Conservation (phyloP, 1,284 basidiomycete species). For the Moesziomyces parantarcticus region DNA sequence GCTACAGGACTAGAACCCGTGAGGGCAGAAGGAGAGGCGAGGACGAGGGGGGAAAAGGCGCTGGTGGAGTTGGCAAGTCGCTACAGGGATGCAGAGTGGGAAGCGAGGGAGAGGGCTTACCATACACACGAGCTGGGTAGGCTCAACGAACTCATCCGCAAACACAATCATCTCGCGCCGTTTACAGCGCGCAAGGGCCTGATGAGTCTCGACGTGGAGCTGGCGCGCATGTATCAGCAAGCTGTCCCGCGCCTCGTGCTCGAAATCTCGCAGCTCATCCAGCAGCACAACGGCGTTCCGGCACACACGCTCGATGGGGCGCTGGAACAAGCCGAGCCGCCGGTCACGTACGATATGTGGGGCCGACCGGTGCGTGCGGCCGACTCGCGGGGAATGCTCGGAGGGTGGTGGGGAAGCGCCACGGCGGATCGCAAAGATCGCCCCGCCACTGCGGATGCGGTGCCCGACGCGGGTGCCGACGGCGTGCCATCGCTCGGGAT, state of each 20-base stretch:
- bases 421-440: background rate
- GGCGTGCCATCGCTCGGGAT: conserved; percentile 12
- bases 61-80: conserved; percentile 66
- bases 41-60: conserved; percentile 7
- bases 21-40: conserved; percentile 52
- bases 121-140: conserved; percentile 46
- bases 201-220: conserved; percentile 35
- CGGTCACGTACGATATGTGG: conserved; percentile 39
- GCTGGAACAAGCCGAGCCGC: background rate
- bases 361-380: conserved; percentile 15
- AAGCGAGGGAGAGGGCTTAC: conserved; percentile 73
- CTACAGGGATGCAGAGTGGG: conserved; percentile 80
- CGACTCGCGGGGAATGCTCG: background rate
- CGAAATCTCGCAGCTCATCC: conserved; percentile 8
- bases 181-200: conserved; percentile 53
- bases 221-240: conserved; percentile 21
- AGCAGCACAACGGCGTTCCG: conserved; percentile 2
- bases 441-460: too few relatives aligned
- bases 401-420: conserved; percentile 24
- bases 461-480: background rate
- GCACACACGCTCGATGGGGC: conserved; percentile 6
- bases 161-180: conserved; percentile 59
- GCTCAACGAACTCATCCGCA: conserved; percentile 54
- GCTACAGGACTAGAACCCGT: conserved; percentile 70
- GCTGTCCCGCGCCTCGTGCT: conserved; percentile 14